Conservation (phyloP, 345 rosid genomes). For the Boechera stricta region DNA sequence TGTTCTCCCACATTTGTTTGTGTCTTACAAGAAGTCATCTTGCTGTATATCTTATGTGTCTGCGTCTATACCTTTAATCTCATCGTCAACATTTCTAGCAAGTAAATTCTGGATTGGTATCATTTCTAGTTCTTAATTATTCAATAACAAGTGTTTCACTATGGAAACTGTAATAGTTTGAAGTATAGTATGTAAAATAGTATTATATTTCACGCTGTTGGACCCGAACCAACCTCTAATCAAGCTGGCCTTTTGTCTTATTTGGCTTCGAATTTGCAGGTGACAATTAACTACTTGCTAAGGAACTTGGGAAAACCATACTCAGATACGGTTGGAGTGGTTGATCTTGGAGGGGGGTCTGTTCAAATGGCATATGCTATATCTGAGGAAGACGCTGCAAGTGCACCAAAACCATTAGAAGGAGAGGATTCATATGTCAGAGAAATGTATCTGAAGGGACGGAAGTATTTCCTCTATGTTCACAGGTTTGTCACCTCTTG, state of each 20-base stretch:
- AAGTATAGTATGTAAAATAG: background rate
- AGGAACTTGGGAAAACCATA: slow-evolving; percentile 80
- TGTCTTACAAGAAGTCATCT: slow-evolving; percentile 11
- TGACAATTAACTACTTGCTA: slow-evolving; percentile 86
- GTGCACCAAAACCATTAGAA: slow-evolving; percentile 62
- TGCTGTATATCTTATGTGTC: slow-evolving; percentile 11
- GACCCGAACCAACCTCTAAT: slow-evolving; percentile 5
- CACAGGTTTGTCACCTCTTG: slow-evolving; percentile 65
- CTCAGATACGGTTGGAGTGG: slow-evolving; percentile 86
- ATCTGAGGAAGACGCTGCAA: slow-evolving; percentile 77
- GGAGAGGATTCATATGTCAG: slow-evolving; percentile 86
- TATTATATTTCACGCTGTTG: background rate
- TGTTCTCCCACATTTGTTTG: slow-evolving; percentile 36
- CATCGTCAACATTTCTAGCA: background rate
- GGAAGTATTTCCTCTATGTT: slow-evolving; percentile 85
- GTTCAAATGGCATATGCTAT: slow-evolving; percentile 99
- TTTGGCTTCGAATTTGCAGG: slow-evolving; percentile 54
- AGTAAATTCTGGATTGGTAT: slow-evolving; percentile 20
- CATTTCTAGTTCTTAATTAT: slow-evolving; percentile 5
- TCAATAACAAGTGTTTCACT: background rate
- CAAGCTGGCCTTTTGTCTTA: slow-evolving; percentile 10
- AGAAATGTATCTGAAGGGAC: slow-evolving; percentile 79
- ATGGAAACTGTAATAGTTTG: background rate
- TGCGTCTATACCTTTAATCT: slow-evolving; percentile 7
- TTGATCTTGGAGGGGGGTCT: slow-evolving; percentile 99